phyloP scores from a whole-genome alignment of 2,329 filamentous ascomycete genomes.

The Neofusicoccum kwambonambiense region DNA sequence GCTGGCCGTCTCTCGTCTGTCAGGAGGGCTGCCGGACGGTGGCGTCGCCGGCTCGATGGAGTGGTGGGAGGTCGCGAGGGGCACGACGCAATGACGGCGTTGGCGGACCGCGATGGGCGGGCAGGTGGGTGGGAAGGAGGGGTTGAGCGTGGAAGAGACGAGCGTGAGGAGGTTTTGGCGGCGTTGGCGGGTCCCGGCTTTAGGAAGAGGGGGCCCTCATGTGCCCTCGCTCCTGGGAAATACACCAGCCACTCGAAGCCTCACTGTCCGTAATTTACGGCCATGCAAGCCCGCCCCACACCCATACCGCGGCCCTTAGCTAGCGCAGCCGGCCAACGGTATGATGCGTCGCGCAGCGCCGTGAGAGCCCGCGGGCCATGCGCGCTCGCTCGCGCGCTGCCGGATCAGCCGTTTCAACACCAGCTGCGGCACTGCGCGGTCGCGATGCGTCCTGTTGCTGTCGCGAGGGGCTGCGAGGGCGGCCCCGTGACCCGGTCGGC shows the following conservation, averaged over 20 bases:
- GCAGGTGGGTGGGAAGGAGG: slow-evolving; percentile 6
- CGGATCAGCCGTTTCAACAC: slow-evolving; percentile 1
- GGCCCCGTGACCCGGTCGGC: background rate
- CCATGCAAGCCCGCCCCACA: slow-evolving; percentile 10
- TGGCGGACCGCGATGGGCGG: background rate
- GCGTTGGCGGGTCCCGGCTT: slow-evolving; percentile 11
- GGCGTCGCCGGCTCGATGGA: background rate
- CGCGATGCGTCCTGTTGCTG: background rate
- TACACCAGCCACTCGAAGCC: slow-evolving; percentile 15
- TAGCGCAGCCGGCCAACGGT: slow-evolving; percentile 11
- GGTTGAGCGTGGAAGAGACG: slow-evolving; percentile 8
- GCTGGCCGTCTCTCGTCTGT: slow-evolving; percentile 17
- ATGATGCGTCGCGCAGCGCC: slow-evolving; percentile 11
- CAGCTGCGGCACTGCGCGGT: background rate
- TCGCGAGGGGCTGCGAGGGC: slow-evolving; percentile 3
- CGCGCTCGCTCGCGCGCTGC: background rate
- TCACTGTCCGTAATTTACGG: slow-evolving; percentile 11
- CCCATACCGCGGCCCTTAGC: slow-evolving; percentile 12
- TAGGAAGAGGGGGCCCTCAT: slow-evolving; percentile 7
- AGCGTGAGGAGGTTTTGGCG: slow-evolving; percentile 14
- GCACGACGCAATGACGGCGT: slow-evolving; percentile 14
- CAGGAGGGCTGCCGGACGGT: slow-evolving; percentile 3
- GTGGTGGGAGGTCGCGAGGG: background rate
- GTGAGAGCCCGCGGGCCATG: background rate
- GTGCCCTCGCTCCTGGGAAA: slow-evolving; percentile 7